Conservation (phyloP, 352 stramenopile genomes). For the Globisporangium carolinianum region DNA sequence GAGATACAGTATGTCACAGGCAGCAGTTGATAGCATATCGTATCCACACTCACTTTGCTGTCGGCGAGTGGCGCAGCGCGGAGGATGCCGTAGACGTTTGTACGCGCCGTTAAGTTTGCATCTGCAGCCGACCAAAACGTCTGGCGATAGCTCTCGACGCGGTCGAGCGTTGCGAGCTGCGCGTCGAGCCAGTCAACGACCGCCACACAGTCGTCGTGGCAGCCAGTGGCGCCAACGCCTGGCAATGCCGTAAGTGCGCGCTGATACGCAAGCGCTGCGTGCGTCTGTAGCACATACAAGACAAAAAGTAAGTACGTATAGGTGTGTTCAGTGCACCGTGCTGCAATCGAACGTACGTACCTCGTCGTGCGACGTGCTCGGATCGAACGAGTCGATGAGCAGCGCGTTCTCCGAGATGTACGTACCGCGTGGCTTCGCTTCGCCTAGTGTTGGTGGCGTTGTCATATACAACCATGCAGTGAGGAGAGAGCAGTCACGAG, state of each 20-base stretch:
- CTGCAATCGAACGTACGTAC: too few relatives aligned
- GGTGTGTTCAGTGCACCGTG: too few relatives aligned
- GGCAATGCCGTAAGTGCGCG: slow-evolving; percentile 28
- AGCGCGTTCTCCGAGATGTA: slow-evolving; percentile 89
- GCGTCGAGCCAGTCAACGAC: slow-evolving; percentile 57
- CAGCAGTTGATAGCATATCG: too few relatives aligned
- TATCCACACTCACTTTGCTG: slow-evolving; percentile 47
- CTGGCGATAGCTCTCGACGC: slow-evolving; percentile 56
- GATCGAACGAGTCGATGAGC: slow-evolving; percentile 68
- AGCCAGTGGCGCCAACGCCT: slow-evolving; percentile 24
- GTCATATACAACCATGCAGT: background rate
- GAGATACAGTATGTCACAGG: too few relatives aligned
- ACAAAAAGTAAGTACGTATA: background rate
- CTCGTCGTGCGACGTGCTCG: slow-evolving; percentile 31
- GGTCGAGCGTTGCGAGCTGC: slow-evolving; percentile 40
- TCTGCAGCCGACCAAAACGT: too few relatives aligned
- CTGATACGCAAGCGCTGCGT: slow-evolving; percentile 20
- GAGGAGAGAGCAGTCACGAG: too few relatives aligned
- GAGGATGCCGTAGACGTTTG: slow-evolving; percentile 79
- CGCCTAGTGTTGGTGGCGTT: too few relatives aligned
- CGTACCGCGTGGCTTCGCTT: slow-evolving; percentile 76
- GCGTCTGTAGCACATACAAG: background rate
- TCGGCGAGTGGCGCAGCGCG: slow-evolving; percentile 63
- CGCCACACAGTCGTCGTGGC: slow-evolving; percentile 32
- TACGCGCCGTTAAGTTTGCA: slow-evolving; percentile 23